Percentiles rank a stretch among this genome's conserved stretches.
These are phyloP conservation scores for Russula compacta DNA, from an alignment of 768 basidiomycete species.

Conservation along the genomic window DNA sequence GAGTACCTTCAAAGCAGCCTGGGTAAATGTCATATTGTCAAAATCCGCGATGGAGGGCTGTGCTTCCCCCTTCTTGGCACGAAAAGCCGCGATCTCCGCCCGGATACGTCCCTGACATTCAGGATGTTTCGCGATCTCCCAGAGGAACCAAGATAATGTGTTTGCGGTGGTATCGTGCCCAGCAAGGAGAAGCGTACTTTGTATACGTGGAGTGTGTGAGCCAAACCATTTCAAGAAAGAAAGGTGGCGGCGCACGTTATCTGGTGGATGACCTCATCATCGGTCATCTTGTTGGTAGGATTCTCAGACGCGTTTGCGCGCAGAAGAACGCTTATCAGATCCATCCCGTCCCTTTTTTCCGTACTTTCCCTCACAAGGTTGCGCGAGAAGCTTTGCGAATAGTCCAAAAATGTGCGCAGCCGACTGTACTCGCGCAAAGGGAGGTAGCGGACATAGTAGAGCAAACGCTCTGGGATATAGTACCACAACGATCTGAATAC, in stretches of 20 bases:
- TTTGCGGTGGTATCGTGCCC: constrained; percentile 18
- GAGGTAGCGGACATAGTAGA: constrained; percentile 16
- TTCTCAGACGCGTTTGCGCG: constrained; percentile 15
- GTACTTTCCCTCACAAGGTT: constrained; percentile 4
- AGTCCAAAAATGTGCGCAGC: constrained; percentile 7
- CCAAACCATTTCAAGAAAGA: neutral
- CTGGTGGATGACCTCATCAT: constrained; percentile 7
- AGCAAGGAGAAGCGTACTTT: constrained; percentile 11
- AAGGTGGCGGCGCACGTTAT: constrained; percentile 9
- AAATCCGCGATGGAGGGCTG: constrained; percentile 2
- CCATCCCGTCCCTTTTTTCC: constrained; percentile 10
- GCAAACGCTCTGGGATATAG: constrained; percentile 11
- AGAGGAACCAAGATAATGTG: constrained; percentile 15
- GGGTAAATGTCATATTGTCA: constrained; percentile 12
- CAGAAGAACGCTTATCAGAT: constrained; percentile 16
- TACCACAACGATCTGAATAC: constrained; percentile 15
- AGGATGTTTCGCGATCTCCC: constrained; percentile 16
- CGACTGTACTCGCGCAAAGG: constrained; percentile 16
- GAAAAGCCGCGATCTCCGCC: constrained; percentile 10
- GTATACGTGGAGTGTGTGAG: neutral
- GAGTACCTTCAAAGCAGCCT: constrained; percentile 17
- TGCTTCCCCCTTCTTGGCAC: neutral
- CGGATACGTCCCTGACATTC: constrained; percentile 16
- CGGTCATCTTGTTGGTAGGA: neutral
- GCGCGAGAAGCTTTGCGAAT: constrained; percentile 2